phyloP scores from a whole-genome alignment of 768 basidiomycete genomes.

The Lentinula lateritia region DNA sequence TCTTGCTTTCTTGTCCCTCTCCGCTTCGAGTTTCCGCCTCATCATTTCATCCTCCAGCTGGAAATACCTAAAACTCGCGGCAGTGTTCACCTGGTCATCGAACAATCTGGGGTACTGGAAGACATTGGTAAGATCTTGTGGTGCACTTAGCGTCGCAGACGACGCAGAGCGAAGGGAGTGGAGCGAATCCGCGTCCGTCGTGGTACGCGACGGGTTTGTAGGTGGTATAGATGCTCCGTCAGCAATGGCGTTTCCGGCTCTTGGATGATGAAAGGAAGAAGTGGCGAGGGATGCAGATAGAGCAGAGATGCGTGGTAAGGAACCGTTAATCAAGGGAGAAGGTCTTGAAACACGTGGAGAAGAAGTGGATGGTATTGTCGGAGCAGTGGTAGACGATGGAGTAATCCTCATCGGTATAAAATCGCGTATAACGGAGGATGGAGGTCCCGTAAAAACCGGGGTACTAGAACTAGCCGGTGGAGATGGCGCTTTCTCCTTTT shows the following conservation, averaged over 20 bases:
- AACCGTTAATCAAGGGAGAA: not conserved
- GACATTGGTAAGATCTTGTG: not conserved
- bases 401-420: slow-evolving; percentile 30
- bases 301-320: slow-evolving; percentile 28
- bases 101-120: slow-evolving; percentile 1
- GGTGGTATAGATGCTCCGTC: not conserved
- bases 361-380: slow-evolving; percentile 13
- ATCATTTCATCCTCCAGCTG: slow-evolving; percentile 10
- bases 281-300: slow-evolving; percentile 43
- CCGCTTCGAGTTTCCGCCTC: not conserved
- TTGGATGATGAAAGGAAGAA: slow-evolving; percentile 31
- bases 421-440: slow-evolving; percentile 26
- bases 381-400: not conserved
- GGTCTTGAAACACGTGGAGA: slow-evolving; percentile 17
- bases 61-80: slow-evolving; percentile 8
- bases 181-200: not conserved
- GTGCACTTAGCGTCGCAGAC: not conserved
- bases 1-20: not conserved
- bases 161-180: slow-evolving; percentile 6
- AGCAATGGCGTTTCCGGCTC: slow-evolving; percentile 7
- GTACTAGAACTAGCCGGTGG: slow-evolving; percentile 4
- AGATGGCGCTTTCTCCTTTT: not conserved
- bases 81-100: slow-evolving; percentile 4
- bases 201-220: not conserved
- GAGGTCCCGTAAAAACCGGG: slow-evolving; percentile 4